Evolutionary conservation across 371 early-diverging fungal species (phyloP).

Genomic region (Mortierella sp.): DNA sequence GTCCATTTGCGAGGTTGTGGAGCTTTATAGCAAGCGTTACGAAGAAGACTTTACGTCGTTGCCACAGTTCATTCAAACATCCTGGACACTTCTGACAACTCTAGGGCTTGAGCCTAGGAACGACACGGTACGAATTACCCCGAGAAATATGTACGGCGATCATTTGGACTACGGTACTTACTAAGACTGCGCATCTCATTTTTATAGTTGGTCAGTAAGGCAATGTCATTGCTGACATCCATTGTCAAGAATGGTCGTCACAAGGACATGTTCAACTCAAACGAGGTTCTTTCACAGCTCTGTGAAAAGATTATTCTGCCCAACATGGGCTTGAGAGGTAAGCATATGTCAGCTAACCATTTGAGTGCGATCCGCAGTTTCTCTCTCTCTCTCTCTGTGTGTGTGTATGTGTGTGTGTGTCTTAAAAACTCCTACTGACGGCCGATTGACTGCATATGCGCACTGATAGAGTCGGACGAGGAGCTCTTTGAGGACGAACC

Average conservation of each 20-base stretch:
- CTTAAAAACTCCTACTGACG: too few species aligned
- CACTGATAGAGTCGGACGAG: conserved; percentile 79
- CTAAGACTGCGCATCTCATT: not conserved
- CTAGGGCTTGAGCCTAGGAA: conserved; percentile 78
- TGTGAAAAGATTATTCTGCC: conserved; percentile 94
- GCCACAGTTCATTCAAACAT: conserved; percentile 82
- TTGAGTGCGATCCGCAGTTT: too few species aligned
- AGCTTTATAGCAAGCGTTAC: conserved; percentile 90
- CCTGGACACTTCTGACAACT: conserved; percentile 86
- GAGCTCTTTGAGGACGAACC: conserved; percentile 97
- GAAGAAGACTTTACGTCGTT: conserved; percentile 88
- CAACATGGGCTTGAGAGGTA: conserved; percentile 88
- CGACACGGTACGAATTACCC: conserved; percentile 71
- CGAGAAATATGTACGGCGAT: too few species aligned
- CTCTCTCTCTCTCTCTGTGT: too few species aligned
- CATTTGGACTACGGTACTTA: not conserved
- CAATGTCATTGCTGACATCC: conserved; percentile 89
- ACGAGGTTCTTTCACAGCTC: conserved; percentile 78
- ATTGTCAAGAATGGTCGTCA: conserved; percentile 85
- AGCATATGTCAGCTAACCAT: too few species aligned
- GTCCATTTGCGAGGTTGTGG: conserved; percentile 88
- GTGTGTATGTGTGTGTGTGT: too few species aligned
- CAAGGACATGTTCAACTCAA: conserved; percentile 73
- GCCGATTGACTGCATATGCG: not conserved
- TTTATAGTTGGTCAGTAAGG: conserved; percentile 84